Base-by-base conservation (phyloP, 2,329 filamentous ascomycete genomes). In the Thielaviopsis ethacetica region DNA sequence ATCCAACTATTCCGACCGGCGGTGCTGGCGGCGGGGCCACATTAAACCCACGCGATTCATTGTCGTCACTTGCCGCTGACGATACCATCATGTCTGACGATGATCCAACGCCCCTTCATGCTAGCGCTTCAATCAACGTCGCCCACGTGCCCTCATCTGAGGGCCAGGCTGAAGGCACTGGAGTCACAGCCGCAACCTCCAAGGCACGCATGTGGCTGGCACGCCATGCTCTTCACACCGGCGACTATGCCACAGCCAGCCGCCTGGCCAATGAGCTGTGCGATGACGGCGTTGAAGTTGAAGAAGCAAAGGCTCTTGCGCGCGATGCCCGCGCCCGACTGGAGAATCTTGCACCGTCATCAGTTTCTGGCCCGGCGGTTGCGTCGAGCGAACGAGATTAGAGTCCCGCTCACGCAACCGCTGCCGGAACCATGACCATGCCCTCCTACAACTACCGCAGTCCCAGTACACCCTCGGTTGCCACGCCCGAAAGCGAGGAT, bases 131-230 rank as follows among this genome's bases (percentile, higher is more conserved):
- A 7, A 34, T 53, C 9, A 21, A 54, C 10, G 26, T 49, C 24
- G 30, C 30, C 22, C 5, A 53, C 24, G 47, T 41, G 9, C 30
- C 55, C 17, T 22, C 55, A 30, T 54, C 61, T 3, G 71, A 70
- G 5, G 65, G 65, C 1, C 70, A 66, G 15, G 63, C 64, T 13
- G 75, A 80, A 60, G 81, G 89, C 0, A 88, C 88, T 0, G 91
- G 91, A 0, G 91, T 96, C 1, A 97, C 91, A 6, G 83, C 85
- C 4, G 90, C 91, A 19, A 98, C 93, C 7, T 93, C 87, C 65
- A 94, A 90, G 67, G 93, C 93, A 6, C 80, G 93, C 22, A 82
- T 96, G 76, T 98, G 93, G 93, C 80, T 98, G 59, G 93, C 93
- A 17, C 82, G 83, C 59, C 86, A 84, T 72, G 86, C 89, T 13